A percentile compares a stretch with the other conserved stretches of the same genome.
These are phyloP conservation scores for Chaetomiaceae sp. DNA, from an alignment of 2,329 filamentous ascomycete species.

Conservation along the genomic window DNA sequence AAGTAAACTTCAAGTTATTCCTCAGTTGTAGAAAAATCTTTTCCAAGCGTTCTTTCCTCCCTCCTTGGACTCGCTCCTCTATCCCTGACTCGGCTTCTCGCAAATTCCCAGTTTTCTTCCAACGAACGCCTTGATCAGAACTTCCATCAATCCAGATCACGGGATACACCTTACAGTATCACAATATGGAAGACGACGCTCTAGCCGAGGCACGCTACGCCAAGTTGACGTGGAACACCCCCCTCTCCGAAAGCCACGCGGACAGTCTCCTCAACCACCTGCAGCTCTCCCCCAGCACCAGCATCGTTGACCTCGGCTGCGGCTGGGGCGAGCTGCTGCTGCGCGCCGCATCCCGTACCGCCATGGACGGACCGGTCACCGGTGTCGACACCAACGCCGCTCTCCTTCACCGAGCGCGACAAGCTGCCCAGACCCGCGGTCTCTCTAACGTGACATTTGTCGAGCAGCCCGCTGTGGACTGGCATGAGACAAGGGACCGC, in stretches of 20 bases:
- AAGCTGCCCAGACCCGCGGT: not conserved
- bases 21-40: too few relatives aligned
- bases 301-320: constrained; percentile 7
- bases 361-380: not conserved
- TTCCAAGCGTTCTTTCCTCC: too few relatives aligned
- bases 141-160: too few relatives aligned
- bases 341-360: not conserved
- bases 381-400: not conserved
- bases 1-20: too few relatives aligned
- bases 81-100: too few relatives aligned
- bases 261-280: not conserved
- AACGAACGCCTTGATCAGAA: too few relatives aligned
- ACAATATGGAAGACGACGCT: not conserved
- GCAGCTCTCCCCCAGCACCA: not conserved
- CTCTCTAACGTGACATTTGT: not conserved
- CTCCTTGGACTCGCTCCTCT: too few relatives aligned
- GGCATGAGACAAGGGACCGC: not conserved
- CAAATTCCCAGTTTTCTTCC: too few relatives aligned
- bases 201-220: constrained; percentile 1
- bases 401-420: not conserved
- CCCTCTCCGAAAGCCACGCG: constrained; percentile 3
- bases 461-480: not conserved
- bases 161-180: too few relatives aligned
- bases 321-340: constrained; percentile 8
- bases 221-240: not conserved